Conservation (phyloP, 2,329 filamentous ascomycete genomes). For the Metarhizium album region DNA sequence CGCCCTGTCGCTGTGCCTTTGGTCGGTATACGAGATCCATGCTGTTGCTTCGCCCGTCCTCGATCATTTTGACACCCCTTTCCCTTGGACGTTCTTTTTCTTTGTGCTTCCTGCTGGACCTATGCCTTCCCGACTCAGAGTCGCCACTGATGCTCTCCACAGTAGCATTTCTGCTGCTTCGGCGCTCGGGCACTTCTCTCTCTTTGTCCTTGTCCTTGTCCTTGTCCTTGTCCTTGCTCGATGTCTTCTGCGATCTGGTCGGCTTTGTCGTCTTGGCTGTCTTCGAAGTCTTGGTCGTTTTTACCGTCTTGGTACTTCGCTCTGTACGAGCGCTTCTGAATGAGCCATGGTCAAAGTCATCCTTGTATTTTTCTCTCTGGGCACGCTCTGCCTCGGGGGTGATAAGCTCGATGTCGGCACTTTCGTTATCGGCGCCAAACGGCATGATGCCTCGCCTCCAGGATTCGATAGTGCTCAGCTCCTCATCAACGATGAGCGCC, state of each 20-base stretch:
- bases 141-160: slow-evolving; percentile 14
- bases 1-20: slow-evolving; percentile 34
- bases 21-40: slow-evolving; percentile 32
- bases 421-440: slow-evolving; percentile 31
- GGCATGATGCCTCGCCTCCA: slow-evolving; percentile 48
- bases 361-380: slow-evolving; percentile 24
- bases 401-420: slow-evolving; percentile 45
- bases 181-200: slow-evolving; percentile 6
- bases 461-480: slow-evolving; percentile 46
- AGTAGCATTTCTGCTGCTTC: slow-evolving; percentile 8
- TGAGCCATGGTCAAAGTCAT: slow-evolving; percentile 29
- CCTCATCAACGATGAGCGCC: slow-evolving; percentile 45
- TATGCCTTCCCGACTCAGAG: slow-evolving; percentile 27
- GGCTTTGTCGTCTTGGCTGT: slow-evolving; percentile 16
- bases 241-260: slow-evolving; percentile 11
- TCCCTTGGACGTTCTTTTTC: background rate
- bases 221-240: slow-evolving; percentile 10
- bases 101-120: slow-evolving; percentile 21
- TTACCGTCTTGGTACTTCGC: slow-evolving; percentile 14
- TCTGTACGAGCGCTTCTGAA: slow-evolving; percentile 23
- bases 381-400: slow-evolving; percentile 43
- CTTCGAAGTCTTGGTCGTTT: slow-evolving; percentile 12
- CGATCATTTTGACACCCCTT: slow-evolving; percentile 22
- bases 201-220: slow-evolving; percentile 12
- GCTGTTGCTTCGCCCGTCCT: slow-evolving; percentile 24